A percentile compares a stretch with the other conserved stretches of the same genome.
Conservation (phyloP, 2,329 filamentous ascomycete genomes). For the Xylaria sp. region DNA sequence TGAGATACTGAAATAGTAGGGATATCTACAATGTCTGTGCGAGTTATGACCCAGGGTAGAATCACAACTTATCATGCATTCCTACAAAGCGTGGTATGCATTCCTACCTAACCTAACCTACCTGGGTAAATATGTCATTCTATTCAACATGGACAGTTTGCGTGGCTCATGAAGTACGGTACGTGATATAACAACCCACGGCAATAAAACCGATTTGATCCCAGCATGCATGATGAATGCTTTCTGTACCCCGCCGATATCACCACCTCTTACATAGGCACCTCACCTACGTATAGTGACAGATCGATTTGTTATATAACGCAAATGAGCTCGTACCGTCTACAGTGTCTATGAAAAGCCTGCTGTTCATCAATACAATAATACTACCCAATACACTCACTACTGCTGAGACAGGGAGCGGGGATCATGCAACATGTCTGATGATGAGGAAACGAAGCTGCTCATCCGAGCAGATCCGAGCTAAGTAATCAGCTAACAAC, state of each 20-base stretch:
- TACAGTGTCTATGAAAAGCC: not conserved
- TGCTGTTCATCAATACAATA: not conserved
- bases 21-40: slow-evolving; percentile 3
- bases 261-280: not conserved
- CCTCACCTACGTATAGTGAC: not conserved
- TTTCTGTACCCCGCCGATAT: not conserved
- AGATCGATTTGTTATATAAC: not conserved
- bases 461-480: not conserved
- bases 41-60: not conserved
- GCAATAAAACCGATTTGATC: not conserved
- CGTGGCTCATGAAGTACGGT: not conserved
- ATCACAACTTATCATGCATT: slow-evolving; percentile 12
- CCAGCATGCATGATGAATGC: not conserved
- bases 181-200: not conserved
- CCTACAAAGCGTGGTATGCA: not conserved
- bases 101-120: not conserved
- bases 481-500: not conserved
- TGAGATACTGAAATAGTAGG: not conserved
- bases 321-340: not conserved
- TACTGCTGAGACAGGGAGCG: not conserved
- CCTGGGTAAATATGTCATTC: not conserved
- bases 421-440: slow-evolving; percentile 3
- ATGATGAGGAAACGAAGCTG: not conserved
- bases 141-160: not conserved
- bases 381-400: not conserved